A percentile compares a stretch with the other conserved stretches of the same genome.
Conservation (phyloP, 1,139 yeast genomes). For the Entelexis paramagnoliae region DNA sequence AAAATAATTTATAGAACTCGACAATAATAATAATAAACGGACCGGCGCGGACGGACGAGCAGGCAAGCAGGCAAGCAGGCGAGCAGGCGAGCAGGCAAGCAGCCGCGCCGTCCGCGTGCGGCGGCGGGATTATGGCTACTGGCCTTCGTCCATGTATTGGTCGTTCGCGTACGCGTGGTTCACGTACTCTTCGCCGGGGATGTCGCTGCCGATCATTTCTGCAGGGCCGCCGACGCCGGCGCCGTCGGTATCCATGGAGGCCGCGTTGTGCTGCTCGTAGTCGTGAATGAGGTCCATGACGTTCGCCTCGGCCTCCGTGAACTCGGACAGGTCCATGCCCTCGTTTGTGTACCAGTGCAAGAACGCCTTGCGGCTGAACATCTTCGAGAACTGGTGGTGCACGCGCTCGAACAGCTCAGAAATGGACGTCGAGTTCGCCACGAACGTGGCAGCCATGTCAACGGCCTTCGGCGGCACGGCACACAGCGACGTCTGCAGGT, state of each 20-base stretch:
- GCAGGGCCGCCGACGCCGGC: conserved; percentile 8
- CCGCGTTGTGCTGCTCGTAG: conserved; percentile 83
- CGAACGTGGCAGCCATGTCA: conserved; percentile 84
- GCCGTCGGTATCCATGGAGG: conserved; percentile 34
- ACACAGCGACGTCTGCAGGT: conserved; percentile 88
- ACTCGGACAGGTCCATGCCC: conserved; percentile 93
- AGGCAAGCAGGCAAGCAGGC: no score
- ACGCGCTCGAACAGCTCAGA: conserved; percentile 85
- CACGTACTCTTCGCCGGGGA: not conserved
- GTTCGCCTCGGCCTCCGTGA: conserved; percentile 77
- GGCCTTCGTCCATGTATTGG: conserved; percentile 10
- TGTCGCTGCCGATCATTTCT: conserved; percentile 11
- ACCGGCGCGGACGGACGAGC: not conserved
- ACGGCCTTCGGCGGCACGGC: conserved; percentile 78
- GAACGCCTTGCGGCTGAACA: conserved; percentile 91
- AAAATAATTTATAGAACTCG: conserved; percentile 6
- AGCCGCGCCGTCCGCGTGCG: not conserved
- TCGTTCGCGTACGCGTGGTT: conserved; percentile 15
- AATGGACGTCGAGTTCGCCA: conserved; percentile 85
- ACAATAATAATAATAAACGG: conserved; percentile 2
- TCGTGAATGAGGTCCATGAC: conserved; percentile 82
- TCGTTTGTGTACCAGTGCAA: conserved; percentile 92
- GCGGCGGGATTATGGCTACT: not conserved
- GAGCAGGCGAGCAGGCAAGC: no score
- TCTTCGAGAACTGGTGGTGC: conserved; percentile 79